Percentiles rank a stretch among this genome's conserved stretches.
Conservation (phyloP, 2,329 filamentous ascomycete species). For the Cladosporium sp. region DNA sequence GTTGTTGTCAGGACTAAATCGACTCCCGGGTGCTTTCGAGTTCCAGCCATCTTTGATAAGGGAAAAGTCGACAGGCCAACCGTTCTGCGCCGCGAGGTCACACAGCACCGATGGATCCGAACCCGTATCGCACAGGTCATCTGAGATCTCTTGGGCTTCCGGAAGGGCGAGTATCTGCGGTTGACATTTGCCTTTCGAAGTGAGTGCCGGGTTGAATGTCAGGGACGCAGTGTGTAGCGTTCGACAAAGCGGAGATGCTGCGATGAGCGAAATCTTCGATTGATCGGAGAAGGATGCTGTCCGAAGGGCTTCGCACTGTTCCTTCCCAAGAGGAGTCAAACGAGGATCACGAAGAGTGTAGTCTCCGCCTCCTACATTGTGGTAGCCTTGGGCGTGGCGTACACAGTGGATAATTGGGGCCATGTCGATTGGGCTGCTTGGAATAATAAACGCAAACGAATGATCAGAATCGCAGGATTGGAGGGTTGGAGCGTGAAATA, state of each 20-base stretch:
- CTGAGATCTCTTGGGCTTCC: slow-evolving; percentile 10
- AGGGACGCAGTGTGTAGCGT: slow-evolving; percentile 7
- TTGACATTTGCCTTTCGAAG: background rate
- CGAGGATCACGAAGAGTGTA: slow-evolving; percentile 4
- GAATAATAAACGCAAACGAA: too few species aligned
- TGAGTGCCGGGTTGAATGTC: background rate
- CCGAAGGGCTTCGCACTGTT: background rate
- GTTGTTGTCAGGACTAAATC: background rate
- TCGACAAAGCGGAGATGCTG: slow-evolving; percentile 6
- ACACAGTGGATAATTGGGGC: slow-evolving; percentile 1
- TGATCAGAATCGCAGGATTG: too few species aligned
- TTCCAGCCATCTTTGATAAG: slow-evolving; percentile 6
- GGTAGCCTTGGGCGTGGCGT: slow-evolving; percentile 10
- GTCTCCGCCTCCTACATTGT: slow-evolving; percentile 6
- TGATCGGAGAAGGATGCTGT: background rate
- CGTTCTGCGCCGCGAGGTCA: background rate
- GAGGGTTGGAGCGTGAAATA: too few species aligned
- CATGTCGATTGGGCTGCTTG: background rate
- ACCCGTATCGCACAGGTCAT: background rate
- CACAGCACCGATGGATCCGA: slow-evolving; percentile 1
- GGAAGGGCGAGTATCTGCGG: slow-evolving; percentile 3
- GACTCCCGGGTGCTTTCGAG: background rate
- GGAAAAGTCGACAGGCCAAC: slow-evolving; percentile 1
- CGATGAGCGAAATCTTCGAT: slow-evolving; percentile 6
- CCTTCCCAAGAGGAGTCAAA: slow-evolving; percentile 3